Evolutionary conservation across 2,329 filamentous ascomycete genomes (phyloP).

Genomic region (Dichotomopilus funicola): DNA sequence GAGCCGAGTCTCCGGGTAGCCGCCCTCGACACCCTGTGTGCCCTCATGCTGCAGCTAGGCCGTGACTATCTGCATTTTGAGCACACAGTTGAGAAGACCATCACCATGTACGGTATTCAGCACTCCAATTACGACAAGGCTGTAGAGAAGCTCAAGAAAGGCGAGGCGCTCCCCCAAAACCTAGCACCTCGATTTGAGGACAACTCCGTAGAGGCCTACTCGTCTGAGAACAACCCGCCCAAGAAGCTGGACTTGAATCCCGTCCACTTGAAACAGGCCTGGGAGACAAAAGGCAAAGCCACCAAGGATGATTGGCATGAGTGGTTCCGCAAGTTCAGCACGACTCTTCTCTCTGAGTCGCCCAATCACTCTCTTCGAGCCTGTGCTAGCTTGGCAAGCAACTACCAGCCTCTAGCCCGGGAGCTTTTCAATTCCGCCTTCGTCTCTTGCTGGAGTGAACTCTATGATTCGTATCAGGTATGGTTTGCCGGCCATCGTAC

Average conservation of each 20-base stretch:
- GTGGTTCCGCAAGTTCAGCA: constrained; percentile 95
- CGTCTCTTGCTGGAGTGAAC: constrained; percentile 96
- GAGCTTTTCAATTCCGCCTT: constrained; percentile 98
- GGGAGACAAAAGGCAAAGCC: constrained; percentile 94
- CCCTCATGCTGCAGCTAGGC: constrained; percentile 90
- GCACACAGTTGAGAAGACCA: constrained; percentile 81
- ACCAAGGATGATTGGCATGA: constrained; percentile 99
- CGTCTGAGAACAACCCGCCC: constrained; percentile 69
- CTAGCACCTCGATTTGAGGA: constrained; percentile 77
- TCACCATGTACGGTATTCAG: constrained; percentile 72
- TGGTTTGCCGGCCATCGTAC: background rate
- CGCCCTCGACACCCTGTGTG: constrained; percentile 88
- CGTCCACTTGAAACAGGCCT: constrained; percentile 92
- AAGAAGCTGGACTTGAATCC: constrained; percentile 98
- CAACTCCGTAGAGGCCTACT: constrained; percentile 70
- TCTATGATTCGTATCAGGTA: constrained; percentile 86
- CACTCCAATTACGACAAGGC: constrained; percentile 90
- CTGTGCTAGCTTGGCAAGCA: constrained; percentile 83
- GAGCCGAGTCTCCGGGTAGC: constrained; percentile 71
- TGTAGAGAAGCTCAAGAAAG: constrained; percentile 87
- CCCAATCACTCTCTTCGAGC: constrained; percentile 92
- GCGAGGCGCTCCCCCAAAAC: constrained; percentile 90
- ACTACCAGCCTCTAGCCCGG: constrained; percentile 84
- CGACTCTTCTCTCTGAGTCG: constrained; percentile 88
- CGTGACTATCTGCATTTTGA: constrained; percentile 94